Evolutionary conservation across 352 stramenopile species (phyloP), one percentile per base, ranked within the genome.

Genomic region (Paralagenidium karlingii): DNA sequence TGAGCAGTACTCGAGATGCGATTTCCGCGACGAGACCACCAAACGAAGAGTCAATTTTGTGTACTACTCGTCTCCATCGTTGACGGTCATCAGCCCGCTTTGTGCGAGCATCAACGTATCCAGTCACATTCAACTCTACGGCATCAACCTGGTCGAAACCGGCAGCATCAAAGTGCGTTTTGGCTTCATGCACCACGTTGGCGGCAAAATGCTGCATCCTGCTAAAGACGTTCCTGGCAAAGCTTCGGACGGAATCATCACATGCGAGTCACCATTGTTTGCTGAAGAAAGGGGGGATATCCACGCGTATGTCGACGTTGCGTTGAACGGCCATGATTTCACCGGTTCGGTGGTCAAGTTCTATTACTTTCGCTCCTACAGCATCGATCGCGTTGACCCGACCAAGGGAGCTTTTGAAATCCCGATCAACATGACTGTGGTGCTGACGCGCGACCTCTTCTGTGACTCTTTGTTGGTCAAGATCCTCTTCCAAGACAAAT

Each of bases 1-100:
- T 4, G 69, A 84, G 32, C 75, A 89, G 54, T 89, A 86, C 47
- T 77, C 63, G 0, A 62, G 77, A 16, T 89, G 75, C 33, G 49
- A 54, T 8, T 75, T 89, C 31, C 34, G 58, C 15, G 71, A 85
- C 19, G 58, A 55, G 1, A 60, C 78, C 26, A 64, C 58, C 0
- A 58, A 54, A 21, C 37, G 29, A 3, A 47, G 45, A 5, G 53
- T 73, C 34, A 60, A 82, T 13, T 89, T 86, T 38, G 63, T 89
- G 10, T 89, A 68, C 43, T 89, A 84, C 55, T 74, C 54, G 38
- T 76, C 60, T 13, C 75, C 75, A 8, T 59, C 53, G 2, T 55
- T 86, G 13, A 58, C 45, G 0, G 51, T 44, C 0, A 60, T 85
- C 20, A 80, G 69, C 45, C 75, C 75, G 1, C 31, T 80, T 3